A percentile compares a stretch with the other conserved stretches of the same genome.
Conservation (phyloP, 139 green algal genomes). For the Chlorella sp. region DNA sequence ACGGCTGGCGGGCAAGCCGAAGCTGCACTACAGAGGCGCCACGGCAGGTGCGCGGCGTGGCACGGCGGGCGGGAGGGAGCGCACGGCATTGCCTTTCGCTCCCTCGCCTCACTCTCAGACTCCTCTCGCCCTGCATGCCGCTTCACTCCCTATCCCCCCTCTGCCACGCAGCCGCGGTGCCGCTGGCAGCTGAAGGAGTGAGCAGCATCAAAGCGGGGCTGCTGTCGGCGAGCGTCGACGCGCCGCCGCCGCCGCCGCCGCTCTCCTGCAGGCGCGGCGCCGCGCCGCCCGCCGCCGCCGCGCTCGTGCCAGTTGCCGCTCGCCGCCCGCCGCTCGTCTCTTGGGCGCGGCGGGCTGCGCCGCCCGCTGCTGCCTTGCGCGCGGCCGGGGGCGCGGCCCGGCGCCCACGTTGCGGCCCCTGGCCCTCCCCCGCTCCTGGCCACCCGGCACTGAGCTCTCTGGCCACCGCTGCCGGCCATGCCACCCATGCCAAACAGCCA, state of each 20-base stretch:
- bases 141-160: neutral
- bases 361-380: neutral
- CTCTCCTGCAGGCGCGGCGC: too few relatives aligned
- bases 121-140: neutral
- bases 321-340: too few relatives aligned
- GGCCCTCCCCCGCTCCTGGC: neutral
- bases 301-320: too few relatives aligned
- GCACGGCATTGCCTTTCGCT: too few relatives aligned
- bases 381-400: neutral
- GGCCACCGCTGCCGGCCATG: neutral
- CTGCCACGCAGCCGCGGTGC: neutral
- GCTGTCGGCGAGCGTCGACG: too few relatives aligned
- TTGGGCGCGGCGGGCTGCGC: too few relatives aligned
- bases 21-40: conserved; percentile 7
- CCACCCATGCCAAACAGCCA: neutral
- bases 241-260: too few relatives aligned
- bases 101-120: neutral
- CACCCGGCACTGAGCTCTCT: neutral
- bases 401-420: neutral
- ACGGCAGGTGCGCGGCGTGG: neutral
- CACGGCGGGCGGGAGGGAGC: too few relatives aligned
- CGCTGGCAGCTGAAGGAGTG: too few relatives aligned
- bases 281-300: too few relatives aligned
- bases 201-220: too few relatives aligned
- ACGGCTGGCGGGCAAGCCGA: conserved; percentile 21